Base-by-base conservation (phyloP, 139 green algal species). In the Tetratostichococcus sp. region DNA sequence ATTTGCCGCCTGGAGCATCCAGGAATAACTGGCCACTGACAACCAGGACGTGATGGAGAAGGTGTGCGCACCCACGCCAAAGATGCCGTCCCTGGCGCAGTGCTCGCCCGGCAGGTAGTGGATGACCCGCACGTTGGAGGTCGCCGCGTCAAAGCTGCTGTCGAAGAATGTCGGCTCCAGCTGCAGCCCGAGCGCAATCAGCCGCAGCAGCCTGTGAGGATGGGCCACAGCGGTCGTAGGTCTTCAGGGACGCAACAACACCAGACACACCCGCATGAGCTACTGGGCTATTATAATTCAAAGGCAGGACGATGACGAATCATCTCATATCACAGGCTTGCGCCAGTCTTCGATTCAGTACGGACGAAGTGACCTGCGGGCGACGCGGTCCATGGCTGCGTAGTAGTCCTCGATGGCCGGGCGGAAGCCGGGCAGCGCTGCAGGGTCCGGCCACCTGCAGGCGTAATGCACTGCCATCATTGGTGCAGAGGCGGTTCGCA, bases 121-220 rank as follows among this genome's bases (percentile, higher is more conserved):
- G 77, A 97, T 80, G 21, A 87, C 88, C 3, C 91, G 78, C 65
- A 97, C 77, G 8, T 88, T 82, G 0, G 83, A 62, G 14, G 50
- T 62, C 50, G 50, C 50, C 50, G 50, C 50, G 17, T 26, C 14
- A 17, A 62, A 62, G 17, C 19, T 62, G 50, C 19, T 17, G 50
- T 62, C 50, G 50, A 62, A 62, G 50, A 62, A 62, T 26, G 50
- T 26, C 50, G 50, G 14, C 14, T 25, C 17, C 50, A 62, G 50
- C 50, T 26, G 50, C 50, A 62, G 50, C 17, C 50, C 19, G 11
- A 62, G 50, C 50, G 50, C 50, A 4, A 62, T 62, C 17, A 62
- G 50, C 17, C 50, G 50, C 50, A 62, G 50, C 50, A 62, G 50
- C 50, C 50, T 62, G 19, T 25, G 50, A 62, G 14, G 50, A 26